Evolutionary conservation across 768 basidiomycete species (phyloP).

Genomic region (Hydnomerulius pinastri): DNA sequence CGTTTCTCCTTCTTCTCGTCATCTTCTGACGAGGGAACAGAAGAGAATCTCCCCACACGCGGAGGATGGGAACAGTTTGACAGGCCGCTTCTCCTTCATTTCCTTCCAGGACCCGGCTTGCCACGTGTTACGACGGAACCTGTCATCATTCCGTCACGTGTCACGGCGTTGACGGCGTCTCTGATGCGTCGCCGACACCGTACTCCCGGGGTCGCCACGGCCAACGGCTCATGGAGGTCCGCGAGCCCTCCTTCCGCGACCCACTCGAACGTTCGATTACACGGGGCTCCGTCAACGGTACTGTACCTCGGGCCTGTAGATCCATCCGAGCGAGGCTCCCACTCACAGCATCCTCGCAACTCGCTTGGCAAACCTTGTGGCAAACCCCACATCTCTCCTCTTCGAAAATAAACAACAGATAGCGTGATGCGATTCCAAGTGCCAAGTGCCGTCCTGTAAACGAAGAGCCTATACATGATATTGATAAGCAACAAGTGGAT

Average conservation of each 20-base stretch:
- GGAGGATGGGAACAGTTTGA: no score
- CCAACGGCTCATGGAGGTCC: not conserved
- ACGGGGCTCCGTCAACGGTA: not conserved
- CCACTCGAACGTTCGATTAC: not conserved
- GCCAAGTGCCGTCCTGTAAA: constrained; percentile 2
- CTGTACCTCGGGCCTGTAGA: not conserved
- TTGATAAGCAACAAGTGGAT: constrained; percentile 12
- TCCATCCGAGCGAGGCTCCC: no score
- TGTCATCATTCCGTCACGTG: no score
- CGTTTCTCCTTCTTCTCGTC: no score
- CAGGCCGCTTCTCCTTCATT: no score
- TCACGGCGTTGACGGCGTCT: no score
- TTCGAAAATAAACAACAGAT: not conserved
- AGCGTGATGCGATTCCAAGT: constrained; percentile 10
- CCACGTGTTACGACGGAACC: no score
- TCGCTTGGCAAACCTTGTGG: not conserved
- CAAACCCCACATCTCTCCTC: not conserved
- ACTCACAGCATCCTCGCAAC: no score
- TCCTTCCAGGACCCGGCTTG: no score
- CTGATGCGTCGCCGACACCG: not conserved
- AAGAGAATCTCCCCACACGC: no score
- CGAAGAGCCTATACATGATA: constrained; percentile 19
- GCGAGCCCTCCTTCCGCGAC: not conserved
- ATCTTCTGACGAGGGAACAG: no score
- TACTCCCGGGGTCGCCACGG: no score